Conservation (phyloP, 2,329 filamentous ascomycete species). For the Paecilomyces sp. region DNA sequence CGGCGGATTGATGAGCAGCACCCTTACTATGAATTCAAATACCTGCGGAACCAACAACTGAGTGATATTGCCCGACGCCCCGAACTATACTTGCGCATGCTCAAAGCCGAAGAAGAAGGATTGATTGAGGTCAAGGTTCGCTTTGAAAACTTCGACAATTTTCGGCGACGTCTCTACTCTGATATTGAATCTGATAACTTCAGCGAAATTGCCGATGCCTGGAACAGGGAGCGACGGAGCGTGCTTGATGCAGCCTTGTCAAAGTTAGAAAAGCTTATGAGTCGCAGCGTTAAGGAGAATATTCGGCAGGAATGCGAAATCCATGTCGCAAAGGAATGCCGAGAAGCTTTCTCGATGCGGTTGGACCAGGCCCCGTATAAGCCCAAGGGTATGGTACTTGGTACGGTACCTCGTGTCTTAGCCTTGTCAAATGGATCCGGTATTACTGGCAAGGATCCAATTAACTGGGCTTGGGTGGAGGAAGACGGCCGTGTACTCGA, state of each 20-base stretch:
- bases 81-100: constrained; percentile 91
- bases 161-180: constrained; percentile 67
- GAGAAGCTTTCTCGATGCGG: constrained; percentile 80
- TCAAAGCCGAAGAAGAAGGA: constrained; percentile 92
- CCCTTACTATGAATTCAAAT: constrained; percentile 97
- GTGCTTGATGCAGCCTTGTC: constrained; percentile 73
- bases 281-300: constrained; percentile 89
- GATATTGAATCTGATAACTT: constrained; percentile 94
- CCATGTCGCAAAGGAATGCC: constrained; percentile 76
- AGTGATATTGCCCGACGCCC: constrained; percentile 72
- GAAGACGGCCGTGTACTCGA: constrained; percentile 86
- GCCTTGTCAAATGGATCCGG: constrained; percentile 81
- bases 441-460: constrained; percentile 64
- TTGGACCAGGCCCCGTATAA: constrained; percentile 96
- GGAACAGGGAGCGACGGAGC: constrained; percentile 83
- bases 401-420: constrained; percentile 79
- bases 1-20: constrained; percentile 91
- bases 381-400: constrained; percentile 83
- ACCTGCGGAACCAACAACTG: constrained; percentile 83
- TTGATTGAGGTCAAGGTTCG: constrained; percentile 77
- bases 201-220: constrained; percentile 88
- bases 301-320: constrained; percentile 92
- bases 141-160: constrained; percentile 67
- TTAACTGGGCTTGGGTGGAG: constrained; percentile 88
- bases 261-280: constrained; percentile 76